Base-by-base conservation (phyloP, 176 grass and related monocot genomes). In the Aechmea fasciata region DNA sequence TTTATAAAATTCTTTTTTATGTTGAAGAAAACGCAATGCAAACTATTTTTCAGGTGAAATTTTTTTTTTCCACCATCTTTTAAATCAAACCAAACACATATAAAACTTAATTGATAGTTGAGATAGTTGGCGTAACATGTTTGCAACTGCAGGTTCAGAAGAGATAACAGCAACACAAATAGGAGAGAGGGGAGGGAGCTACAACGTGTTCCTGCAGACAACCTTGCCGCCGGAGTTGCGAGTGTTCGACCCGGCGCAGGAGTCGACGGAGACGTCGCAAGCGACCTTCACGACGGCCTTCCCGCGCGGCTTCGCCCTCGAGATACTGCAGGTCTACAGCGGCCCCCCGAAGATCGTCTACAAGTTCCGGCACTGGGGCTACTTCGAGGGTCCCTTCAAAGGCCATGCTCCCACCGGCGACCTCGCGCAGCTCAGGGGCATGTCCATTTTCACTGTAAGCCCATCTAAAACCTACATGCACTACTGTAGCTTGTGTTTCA, bases 331-430 rank as follows among this genome's bases (percentile, higher is more conserved):
- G 7, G 87, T 96, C 13, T 87, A 90, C 64, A 78, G 73, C 25
- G 87, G 87, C 1, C 79, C 87, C 9, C 91, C 87, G 0, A 72
- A 11, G 82, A 59, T 96, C 23, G 52, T 51, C 47, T 96, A 82
- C 87, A 85, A 85, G 84, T 87, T 90, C 82, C 73, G 84, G 11
- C 91, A 96, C 81, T 96, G 84, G 91, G 79, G 87, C 0, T 85
- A 90, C 81, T 87, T 90, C 81, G 87, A 96, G 17, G 91, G 91
- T 0, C 91, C 84, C 0, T 96, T 96, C 87, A 80, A 85, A 66
- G 79, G 49, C 0, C 76, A 96, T 70, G 69, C 91, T 0, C 84
- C 91, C 0, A 88, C 85, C 1, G 87, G 87, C 13, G 63, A 71
- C 49, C 64, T 65, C 15, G 64, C 83, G 0, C 73, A 96, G 55